These are phyloP conservation scores for Aciculoconidium aculeatum DNA, from an alignment of 805 yeast genomes.

Conservation along the genomic window DNA sequence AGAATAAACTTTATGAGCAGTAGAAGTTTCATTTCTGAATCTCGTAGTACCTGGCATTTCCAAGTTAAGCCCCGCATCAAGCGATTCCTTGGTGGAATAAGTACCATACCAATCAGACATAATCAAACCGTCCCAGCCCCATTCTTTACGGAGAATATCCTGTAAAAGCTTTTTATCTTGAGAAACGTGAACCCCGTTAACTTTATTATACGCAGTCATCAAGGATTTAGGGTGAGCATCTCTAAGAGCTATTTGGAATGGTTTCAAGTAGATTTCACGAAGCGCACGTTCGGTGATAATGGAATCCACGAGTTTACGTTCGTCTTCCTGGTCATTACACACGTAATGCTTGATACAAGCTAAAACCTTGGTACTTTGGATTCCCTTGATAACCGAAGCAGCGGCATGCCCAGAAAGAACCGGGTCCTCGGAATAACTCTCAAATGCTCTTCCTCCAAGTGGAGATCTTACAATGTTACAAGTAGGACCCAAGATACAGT, in stretches of 20 bases:
- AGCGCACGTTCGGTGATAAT: conserved; percentile 54
- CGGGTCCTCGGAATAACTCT: conserved; percentile 60
- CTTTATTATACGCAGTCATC: conserved; percentile 61
- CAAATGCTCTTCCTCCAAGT: conserved; percentile 59
- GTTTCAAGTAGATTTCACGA: conserved; percentile 58
- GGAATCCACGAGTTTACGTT: conserved; percentile 44
- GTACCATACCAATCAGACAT: conserved; percentile 67
- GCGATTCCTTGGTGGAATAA: conserved; percentile 40
- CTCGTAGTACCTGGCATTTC: conserved; percentile 65
- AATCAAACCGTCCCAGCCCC: conserved; percentile 50
- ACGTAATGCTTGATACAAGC: conserved; percentile 61
- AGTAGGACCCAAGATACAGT: conserved; percentile 43
- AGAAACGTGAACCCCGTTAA: conserved; percentile 56
- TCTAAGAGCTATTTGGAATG: conserved; percentile 55
- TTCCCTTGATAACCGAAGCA: conserved; percentile 46
- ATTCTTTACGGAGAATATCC: conserved; percentile 47
- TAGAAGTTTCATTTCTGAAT: conserved; percentile 35
- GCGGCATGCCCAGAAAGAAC: conserved; percentile 41
- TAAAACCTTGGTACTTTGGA: conserved; percentile 44
- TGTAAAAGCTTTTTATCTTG: conserved; percentile 39
- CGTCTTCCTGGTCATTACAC: conserved; percentile 58
- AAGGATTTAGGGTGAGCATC: conserved; percentile 47
- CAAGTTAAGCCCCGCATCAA: conserved; percentile 53
- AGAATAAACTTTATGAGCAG: conserved; percentile 37
- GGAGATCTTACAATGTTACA: conserved; percentile 53